Percentiles rank a stretch among this genome's conserved stretches.
Conservation (phyloP, 2,329 filamentous ascomycete species). For the Hypoxylon sp. region DNA sequence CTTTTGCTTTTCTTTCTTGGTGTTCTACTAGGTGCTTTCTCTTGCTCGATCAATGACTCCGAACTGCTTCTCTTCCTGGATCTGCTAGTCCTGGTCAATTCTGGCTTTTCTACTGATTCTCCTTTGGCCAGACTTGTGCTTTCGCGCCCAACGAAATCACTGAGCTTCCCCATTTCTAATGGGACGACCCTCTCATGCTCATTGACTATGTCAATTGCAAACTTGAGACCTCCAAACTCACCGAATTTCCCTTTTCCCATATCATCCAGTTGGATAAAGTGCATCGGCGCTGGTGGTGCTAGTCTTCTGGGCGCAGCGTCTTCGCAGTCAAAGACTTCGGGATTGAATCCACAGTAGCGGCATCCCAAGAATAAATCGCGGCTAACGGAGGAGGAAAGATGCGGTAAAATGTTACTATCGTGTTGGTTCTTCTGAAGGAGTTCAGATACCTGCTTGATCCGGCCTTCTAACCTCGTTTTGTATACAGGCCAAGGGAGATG, state of each 20-base stretch:
- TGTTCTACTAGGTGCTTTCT: not conserved
- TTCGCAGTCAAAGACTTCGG: constrained; percentile 19
- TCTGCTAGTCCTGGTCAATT: not conserved
- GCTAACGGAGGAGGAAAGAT: constrained; percentile 13
- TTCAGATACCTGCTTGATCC: constrained; percentile 3
- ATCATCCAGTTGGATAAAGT: constrained; percentile 25
- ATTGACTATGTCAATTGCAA: constrained; percentile 45
- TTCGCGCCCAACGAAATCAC: not conserved
- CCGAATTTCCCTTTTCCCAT: constrained; percentile 32
- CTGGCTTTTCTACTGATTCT: constrained; percentile 2
- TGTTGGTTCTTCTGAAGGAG: not conserved
- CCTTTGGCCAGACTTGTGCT: not conserved
- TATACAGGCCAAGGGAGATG: constrained; percentile 38
- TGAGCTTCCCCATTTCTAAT: constrained; percentile 33
- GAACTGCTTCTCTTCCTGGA: constrained; percentile 13
- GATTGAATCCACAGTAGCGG: constrained; percentile 46
- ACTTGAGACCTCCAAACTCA: constrained; percentile 42
- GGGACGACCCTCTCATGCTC: constrained; percentile 39
- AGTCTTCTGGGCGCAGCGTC: constrained; percentile 31
- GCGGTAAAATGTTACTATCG: not conserved
- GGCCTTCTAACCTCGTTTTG: constrained; percentile 24
- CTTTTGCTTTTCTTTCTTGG: constrained; percentile 8
- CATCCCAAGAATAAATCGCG: constrained; percentile 35
- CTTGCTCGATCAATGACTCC: not conserved
- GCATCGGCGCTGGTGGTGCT: constrained; percentile 47